phyloP scores from a whole-genome alignment of 345 rosid genomes.

The Brassica juncea region DNA sequence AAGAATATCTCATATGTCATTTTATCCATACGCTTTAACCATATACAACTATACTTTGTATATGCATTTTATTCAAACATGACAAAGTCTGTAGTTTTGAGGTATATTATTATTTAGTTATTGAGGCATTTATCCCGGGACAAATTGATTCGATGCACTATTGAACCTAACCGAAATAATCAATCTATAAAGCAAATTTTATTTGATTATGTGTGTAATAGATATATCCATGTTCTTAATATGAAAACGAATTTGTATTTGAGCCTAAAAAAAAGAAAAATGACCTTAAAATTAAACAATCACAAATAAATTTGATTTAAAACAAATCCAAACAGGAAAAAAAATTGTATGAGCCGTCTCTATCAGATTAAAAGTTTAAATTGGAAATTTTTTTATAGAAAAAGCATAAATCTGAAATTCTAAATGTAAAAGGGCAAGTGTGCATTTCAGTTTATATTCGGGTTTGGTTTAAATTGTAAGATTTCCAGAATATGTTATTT shows the following conservation, averaged over 20 bases:
- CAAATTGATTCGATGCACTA: not conserved
- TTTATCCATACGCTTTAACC: not conserved
- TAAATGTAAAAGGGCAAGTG: no score
- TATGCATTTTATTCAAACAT: not conserved
- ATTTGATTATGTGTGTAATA: not conserved
- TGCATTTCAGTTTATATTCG: no score
- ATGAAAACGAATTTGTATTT: not conserved
- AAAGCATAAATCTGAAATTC: no score
- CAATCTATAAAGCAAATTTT: not conserved
- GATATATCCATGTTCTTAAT: not conserved
- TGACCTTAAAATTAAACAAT: no score
- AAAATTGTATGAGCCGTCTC: no score
- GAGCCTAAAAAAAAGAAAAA: not conserved
- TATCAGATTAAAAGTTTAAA: no score
- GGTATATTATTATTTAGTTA: not conserved
- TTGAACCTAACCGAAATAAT: not conserved
- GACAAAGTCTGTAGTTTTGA: not conserved
- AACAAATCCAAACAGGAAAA: no score
- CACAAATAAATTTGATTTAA: no score
- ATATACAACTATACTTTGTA: not conserved
- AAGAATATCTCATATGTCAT: conserved; percentile 15
- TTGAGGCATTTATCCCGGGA: not conserved
- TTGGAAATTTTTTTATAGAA: no score
- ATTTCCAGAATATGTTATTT: no score
- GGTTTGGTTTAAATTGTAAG: no score